Conservation (phyloP, 106 monocot species). For the Dactylorhiza incarnata region DNA sequence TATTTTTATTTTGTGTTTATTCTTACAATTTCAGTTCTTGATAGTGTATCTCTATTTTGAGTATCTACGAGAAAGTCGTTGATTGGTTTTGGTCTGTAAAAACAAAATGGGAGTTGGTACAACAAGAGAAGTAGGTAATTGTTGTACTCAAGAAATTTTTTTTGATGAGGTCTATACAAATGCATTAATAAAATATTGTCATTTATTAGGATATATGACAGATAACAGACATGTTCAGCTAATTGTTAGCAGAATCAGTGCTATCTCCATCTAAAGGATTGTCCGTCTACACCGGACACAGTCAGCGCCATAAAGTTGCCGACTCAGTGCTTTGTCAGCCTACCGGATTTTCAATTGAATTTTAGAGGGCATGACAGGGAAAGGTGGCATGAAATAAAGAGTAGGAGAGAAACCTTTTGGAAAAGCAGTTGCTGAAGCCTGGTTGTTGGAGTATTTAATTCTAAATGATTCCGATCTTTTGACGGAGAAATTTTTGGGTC, state of each 20-base stretch:
- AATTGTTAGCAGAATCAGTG: background rate
- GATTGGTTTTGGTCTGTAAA: no score
- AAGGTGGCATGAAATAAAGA: background rate
- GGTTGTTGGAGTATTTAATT: no score
- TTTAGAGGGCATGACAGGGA: background rate
- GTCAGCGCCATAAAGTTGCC: background rate
- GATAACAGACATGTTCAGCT: background rate
- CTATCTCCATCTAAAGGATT: background rate
- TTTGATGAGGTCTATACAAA: background rate
- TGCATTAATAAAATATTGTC: background rate
- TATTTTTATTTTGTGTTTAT: no score
- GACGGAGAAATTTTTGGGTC: no score
- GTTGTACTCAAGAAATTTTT: no score
- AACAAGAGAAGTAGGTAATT: no score
- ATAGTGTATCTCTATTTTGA: no score
- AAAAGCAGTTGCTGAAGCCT: no score
- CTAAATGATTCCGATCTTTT: no score
- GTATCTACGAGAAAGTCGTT: no score
- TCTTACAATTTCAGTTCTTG: no score
- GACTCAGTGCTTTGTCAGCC: background rate
- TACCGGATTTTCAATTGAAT: background rate
- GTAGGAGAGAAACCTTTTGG: background rate
- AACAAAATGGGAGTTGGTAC: no score
- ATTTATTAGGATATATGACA: background rate
- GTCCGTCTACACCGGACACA: background rate